Base-by-base conservation (phyloP, 139 green algal species). In the Diplosphaera chodatii region DNA sequence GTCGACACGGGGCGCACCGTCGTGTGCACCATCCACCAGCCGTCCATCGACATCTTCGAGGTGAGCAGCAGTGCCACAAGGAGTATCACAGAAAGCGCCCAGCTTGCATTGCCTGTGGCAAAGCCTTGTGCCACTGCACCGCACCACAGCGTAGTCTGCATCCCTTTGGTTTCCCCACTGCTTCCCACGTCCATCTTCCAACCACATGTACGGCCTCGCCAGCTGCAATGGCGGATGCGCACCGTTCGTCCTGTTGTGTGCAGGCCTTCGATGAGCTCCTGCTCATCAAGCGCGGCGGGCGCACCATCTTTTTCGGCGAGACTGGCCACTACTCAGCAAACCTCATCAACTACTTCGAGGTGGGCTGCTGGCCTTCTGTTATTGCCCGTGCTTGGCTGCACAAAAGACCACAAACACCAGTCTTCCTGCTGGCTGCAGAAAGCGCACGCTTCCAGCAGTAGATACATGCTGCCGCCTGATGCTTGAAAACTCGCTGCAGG, bases 11-110 rank as follows among this genome's bases (percentile, higher is more conserved):
- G 77, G 28, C 82, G 71, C 68, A 80, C 71, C 27, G 65, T 72
- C 5, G 64, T 85, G 25, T 87, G 83, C 78, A 87, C 80, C 64
- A 88, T 89, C 62, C 83, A 88, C 70, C 83, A 88, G 66, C 83
- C 83, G 30, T 78, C 65, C 59, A 59, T 75, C 2, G 71, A 82
- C 56, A 88, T 88, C 69, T 88, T 88, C 29, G 64, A 75, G 69
- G 69, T 72, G 23, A 69, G 64, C 22, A 5, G 1, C 31, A 25
- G 4, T 25, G 6, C 27, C 13, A 6, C 34, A n/a, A n/a, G n/a
- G n/a, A n/a, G n/a, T n/a, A n/a, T n/a, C n/a, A n/a, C n/a, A n/a
- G n/a, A n/a, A n/a, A n/a, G n/a, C n/a, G n/a, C n/a, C n/a, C n/a
- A n/a, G n/a, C n/a, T n/a, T n/a, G n/a, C n/a, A n/a, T n/a, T n/a